Base-by-base conservation (phyloP, 495 filamentous ascomycete species). In the Xylaria acuta region DNA sequence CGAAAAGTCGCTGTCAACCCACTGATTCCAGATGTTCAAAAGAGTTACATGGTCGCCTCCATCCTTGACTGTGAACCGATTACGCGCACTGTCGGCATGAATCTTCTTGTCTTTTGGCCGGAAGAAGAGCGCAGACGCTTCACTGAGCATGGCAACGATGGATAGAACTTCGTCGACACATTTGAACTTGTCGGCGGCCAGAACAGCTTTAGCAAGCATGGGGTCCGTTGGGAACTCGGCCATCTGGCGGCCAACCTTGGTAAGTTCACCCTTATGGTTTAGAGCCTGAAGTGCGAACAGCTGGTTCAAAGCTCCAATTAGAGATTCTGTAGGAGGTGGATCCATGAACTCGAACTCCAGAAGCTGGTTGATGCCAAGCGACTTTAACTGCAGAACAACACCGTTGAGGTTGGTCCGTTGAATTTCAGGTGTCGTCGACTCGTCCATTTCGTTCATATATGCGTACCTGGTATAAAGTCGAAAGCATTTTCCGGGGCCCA, bases 331-430 rank as follows among this genome's bases (percentile, higher is more conserved):
- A 0, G 95, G 92, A 1, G 96, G 96, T 0, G 95, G 91, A 76
- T 98, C 96, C 89, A 98, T 94, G 79, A 97, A 98, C 76, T 99
- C 96, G 74, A 99, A 99, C 51, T 95, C 91, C 14, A 99, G 88
- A 0, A 99, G 88, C 73, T 98, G 92, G 77, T 97, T 95, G 77
- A 99, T 97, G 16, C 97, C 97, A 18, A 98, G 87, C 1, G 92
- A 92, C 78, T 97, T 98, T 12, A 99, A 84, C 74, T 95, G 88
- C 22, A 99, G 84, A 16, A 98, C 93, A 2, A 97, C 90, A 40
- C 89, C 86, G 75, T 91, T 96, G 18, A 99, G 85, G 70, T 97
- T 97, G 0, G 93, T 94, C 12, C 96, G 89, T 78, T 97, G 94
- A 71, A 99, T 99, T 78, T 99, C 96, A 0, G 97, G 97, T 0